Evolutionary conservation across 2,329 filamentous ascomycete genomes (phyloP).

Genomic region (Trichoderma sp.): DNA sequence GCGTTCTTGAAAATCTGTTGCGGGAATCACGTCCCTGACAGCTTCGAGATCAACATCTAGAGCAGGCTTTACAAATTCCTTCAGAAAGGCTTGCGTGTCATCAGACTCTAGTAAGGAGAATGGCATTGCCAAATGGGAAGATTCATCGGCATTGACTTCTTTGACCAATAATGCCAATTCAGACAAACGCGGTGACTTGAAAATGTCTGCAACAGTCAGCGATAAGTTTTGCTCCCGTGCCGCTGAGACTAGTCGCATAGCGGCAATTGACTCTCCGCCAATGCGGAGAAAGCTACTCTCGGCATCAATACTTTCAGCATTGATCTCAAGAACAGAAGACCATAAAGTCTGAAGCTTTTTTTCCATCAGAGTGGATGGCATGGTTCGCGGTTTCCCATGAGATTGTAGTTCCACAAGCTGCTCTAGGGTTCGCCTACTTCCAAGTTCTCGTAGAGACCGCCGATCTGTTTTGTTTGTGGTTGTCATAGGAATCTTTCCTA

Average conservation of each 20-base stretch:
- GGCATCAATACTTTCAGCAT: not conserved
- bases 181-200: conserved; percentile 10
- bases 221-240: not conserved
- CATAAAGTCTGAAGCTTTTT: not conserved
- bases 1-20: conserved; percentile 13
- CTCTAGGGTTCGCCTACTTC: conserved; percentile 5
- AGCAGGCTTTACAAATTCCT: not conserved
- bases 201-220: conserved; percentile 14
- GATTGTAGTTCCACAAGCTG: conserved; percentile 3
- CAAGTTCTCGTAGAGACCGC: not conserved
- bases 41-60: not conserved
- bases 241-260: conserved; percentile 14
- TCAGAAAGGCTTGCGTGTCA: not conserved
- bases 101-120: not conserved
- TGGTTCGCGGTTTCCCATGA: not conserved
- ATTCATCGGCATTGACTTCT: not conserved
- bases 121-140: not conserved
- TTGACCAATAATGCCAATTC: conserved; percentile 4
- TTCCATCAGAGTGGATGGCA: conserved; percentile 1
- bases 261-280: conserved; percentile 14
- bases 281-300: conserved; percentile 7
- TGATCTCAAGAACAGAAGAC: not conserved
- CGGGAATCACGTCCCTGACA: conserved; percentile 2
- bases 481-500: conserved; percentile 10
- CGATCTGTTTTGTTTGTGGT: conserved; percentile 16